phyloP scores from a whole-genome alignment of 441 rosid species.

The Gossypium laxum region DNA sequence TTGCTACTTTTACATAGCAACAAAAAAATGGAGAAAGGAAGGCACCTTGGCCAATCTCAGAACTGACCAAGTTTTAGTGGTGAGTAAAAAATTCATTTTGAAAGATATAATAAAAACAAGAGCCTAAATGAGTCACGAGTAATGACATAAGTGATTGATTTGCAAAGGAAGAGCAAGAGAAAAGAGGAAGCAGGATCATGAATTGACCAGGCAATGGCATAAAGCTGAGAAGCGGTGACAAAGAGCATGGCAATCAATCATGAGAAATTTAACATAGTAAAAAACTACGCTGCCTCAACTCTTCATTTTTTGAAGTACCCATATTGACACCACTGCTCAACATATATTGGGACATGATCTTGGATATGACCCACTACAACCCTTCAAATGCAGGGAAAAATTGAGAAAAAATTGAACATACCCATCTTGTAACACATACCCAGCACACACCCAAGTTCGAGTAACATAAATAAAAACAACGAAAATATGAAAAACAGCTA shows the following conservation, averaged over 20 bases:
- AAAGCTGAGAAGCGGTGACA: background rate
- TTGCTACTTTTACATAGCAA: background rate
- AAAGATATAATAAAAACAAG: background rate
- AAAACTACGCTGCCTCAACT: background rate
- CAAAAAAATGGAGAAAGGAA: background rate
- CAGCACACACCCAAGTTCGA: background rate
- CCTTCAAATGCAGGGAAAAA: background rate
- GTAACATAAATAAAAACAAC: background rate
- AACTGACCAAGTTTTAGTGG: background rate
- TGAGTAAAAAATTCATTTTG: background rate
- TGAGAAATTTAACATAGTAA: background rate
- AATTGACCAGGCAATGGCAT: background rate
- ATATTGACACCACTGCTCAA: background rate
- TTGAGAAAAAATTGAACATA: background rate
- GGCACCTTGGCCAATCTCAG: background rate
- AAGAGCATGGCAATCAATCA: conserved; percentile 4
- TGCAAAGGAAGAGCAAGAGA: background rate
- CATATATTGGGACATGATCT: background rate
- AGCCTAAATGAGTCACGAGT: background rate
- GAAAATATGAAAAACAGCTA: conserved; percentile 12
- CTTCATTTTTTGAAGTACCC: background rate
- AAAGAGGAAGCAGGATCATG: background rate
- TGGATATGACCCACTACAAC: background rate
- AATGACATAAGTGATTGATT: background rate
- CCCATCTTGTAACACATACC: background rate